Conservation (phyloP, 2,329 filamentous ascomycete species). For the Stagonosporopsis rhizophila region DNA sequence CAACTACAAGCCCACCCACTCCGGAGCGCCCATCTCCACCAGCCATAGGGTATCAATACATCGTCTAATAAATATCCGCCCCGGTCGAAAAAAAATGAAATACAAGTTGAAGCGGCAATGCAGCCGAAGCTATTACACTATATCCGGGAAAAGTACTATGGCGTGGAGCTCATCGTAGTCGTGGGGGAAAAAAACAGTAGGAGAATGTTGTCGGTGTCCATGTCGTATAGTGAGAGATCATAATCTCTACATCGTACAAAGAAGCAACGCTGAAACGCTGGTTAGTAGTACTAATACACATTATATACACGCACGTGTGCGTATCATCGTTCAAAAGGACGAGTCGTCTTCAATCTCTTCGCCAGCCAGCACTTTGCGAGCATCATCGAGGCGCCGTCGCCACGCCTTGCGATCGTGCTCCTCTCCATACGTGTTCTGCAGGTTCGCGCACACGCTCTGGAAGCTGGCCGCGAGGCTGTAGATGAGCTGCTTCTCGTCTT, state of each 20-base stretch:
- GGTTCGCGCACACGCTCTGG: conserved; percentile 59
- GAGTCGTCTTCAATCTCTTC: conserved; percentile 53
- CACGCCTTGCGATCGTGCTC: conserved; percentile 67
- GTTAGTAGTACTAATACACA: conserved; percentile 34
- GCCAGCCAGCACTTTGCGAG: conserved; percentile 75
- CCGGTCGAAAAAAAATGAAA: conserved; percentile 9
- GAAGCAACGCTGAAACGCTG: conserved; percentile 17
- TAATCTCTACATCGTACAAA: conserved; percentile 18
- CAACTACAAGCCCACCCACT: conserved; percentile 25
- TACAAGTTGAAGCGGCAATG: conserved; percentile 7
- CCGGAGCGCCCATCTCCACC: conserved; percentile 29
- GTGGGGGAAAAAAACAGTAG: conserved; percentile 7
- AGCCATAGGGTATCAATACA: conserved; percentile 45
- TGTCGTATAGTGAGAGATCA: conserved; percentile 16
- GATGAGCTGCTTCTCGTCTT: conserved; percentile 63
- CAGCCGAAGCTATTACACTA: conserved; percentile 13
- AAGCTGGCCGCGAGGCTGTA: conserved; percentile 61
- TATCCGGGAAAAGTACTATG: conserved; percentile 9
- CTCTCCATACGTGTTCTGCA: conserved; percentile 59
- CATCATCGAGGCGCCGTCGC: conserved; percentile 75
- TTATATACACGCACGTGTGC: conserved; percentile 31
- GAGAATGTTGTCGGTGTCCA: conserved; percentile 9
- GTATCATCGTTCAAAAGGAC: conserved; percentile 23
- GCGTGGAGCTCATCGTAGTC: conserved; percentile 20
- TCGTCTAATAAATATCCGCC: conserved; percentile 16